Conservation (phyloP, 1,284 basidiomycete genomes). For the Irpex sp. region DNA sequence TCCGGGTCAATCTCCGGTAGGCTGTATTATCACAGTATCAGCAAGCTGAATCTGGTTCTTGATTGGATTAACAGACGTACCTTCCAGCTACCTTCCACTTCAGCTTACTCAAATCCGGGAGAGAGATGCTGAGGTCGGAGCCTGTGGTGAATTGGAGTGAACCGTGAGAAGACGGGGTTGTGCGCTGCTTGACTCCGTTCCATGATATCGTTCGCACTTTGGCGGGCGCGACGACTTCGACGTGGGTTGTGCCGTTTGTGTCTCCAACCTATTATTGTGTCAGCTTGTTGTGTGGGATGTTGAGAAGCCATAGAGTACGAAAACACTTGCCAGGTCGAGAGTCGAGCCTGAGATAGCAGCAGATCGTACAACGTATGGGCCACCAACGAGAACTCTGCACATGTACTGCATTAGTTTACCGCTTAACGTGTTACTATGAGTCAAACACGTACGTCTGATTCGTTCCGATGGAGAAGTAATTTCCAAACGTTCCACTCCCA, state of each 20-base stretch:
- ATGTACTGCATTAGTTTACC: not conserved
- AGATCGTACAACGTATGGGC: slow-evolving; percentile 45
- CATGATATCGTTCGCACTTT: slow-evolving; percentile 34
- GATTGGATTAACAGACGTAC: slow-evolving; percentile 13
- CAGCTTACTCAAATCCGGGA: slow-evolving; percentile 29
- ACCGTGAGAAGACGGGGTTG: slow-evolving; percentile 25
- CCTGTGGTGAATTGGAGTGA: slow-evolving; percentile 25
- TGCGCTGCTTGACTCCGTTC: slow-evolving; percentile 32
- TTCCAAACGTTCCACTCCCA: slow-evolving; percentile 30
- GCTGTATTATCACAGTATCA: not conserved
- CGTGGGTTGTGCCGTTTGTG: slow-evolving; percentile 38
- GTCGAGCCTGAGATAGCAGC: slow-evolving; percentile 32
- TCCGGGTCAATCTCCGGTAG: slow-evolving; percentile 40
- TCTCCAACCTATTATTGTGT: slow-evolving; percentile 34
- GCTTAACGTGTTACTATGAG: not conserved
- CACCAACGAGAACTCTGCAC: slow-evolving; percentile 41
- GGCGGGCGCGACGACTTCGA: slow-evolving; percentile 39
- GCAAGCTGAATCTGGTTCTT: not conserved
- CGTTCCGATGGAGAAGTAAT: slow-evolving; percentile 43
- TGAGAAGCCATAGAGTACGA: not conserved
- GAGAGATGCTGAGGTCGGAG: slow-evolving; percentile 16
- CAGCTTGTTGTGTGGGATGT: not conserved
- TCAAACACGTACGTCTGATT: slow-evolving; percentile 33
- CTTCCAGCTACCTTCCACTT: slow-evolving; percentile 44
- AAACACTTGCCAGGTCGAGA: slow-evolving; percentile 28